Evolutionary conservation across 805 yeast genomes (phyloP).

Genomic region (Metschnikowia cerradonensis): DNA sequence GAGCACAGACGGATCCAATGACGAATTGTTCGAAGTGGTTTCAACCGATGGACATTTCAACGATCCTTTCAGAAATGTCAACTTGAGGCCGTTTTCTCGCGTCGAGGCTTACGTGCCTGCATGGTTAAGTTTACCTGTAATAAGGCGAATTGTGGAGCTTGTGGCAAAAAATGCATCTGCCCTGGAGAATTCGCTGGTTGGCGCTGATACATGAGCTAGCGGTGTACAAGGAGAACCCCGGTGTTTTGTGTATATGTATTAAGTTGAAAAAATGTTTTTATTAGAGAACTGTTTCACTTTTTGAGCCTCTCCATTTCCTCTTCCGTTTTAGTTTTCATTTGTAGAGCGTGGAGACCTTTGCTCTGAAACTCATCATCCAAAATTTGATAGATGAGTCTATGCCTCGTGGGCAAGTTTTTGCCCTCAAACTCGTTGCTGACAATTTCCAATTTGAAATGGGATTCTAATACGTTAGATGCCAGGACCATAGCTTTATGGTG

Average conservation of each 20-base stretch:
- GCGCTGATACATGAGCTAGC: constrained; percentile 1
- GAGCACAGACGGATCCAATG: constrained; percentile 47
- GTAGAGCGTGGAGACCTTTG: constrained; percentile 83
- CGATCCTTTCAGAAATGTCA: constrained; percentile 76
- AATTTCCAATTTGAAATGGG: constrained; percentile 75
- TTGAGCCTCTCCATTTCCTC: constrained; percentile 36
- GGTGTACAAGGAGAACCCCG: not conserved
- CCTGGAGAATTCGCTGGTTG: constrained; percentile 41
- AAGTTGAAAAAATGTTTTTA: not conserved
- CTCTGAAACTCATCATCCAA: constrained; percentile 67
- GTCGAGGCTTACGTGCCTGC: constrained; percentile 93
- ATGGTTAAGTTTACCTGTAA: constrained; percentile 83
- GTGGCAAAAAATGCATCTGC: constrained; percentile 79
- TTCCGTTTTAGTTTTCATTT: constrained; percentile 75
- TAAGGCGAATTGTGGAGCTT: constrained; percentile 83
- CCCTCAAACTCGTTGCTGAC: constrained; percentile 69
- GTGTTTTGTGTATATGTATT: not conserved
- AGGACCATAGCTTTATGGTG: constrained; percentile 81
- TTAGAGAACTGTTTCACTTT: not conserved
- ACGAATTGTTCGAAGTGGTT: constrained; percentile 67
- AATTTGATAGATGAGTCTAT: constrained; percentile 65
- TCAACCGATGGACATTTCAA: constrained; percentile 72
- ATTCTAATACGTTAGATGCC: constrained; percentile 67
- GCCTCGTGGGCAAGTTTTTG: constrained; percentile 66
- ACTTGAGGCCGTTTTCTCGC: constrained; percentile 71